A percentile compares a stretch with the other conserved stretches of the same genome.
phyloP scores from a whole-genome alignment of 1,139 yeast genomes.

The Diutina scorzettiae region DNA sequence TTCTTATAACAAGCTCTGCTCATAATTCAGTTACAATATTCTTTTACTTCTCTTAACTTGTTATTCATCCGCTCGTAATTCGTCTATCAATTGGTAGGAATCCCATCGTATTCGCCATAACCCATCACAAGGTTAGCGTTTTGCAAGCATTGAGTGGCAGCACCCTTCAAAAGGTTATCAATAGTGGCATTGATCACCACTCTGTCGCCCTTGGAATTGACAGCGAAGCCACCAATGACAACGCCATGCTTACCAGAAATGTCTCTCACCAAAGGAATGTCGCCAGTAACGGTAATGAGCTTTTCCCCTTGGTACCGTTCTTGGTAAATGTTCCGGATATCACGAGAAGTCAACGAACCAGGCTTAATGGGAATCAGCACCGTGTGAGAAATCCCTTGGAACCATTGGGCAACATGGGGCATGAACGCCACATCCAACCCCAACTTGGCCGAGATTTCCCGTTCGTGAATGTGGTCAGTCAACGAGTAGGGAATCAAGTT shows the following conservation, averaged over 20 bases:
- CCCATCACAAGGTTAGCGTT: conserved; percentile 84
- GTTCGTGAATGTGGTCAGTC: conserved; percentile 94
- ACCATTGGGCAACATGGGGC: conserved; percentile 99
- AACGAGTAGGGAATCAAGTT: conserved; percentile 90
- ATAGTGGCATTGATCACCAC: conserved; percentile 92
- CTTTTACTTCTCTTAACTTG: too few species aligned
- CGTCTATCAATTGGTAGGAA: conserved; percentile 35
- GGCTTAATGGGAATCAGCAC: conserved; percentile 76
- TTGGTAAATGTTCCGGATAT: conserved; percentile 74
- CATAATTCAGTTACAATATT: too few species aligned
- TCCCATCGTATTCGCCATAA: conserved; percentile 90
- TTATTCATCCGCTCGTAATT: background rate
- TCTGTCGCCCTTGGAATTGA: conserved; percentile 76
- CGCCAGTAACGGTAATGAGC: conserved; percentile 74
- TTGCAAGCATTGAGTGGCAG: conserved; percentile 96
- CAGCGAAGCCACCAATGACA: conserved; percentile 91
- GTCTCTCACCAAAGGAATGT: conserved; percentile 85
- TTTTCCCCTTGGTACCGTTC: conserved; percentile 84
- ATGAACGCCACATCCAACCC: conserved; percentile 76
- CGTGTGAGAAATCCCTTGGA: conserved; percentile 93
- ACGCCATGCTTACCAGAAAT: conserved; percentile 92
- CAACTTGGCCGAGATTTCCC: conserved; percentile 73
- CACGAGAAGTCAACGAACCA: conserved; percentile 63
- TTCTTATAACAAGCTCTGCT: too few species aligned
- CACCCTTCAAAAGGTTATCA: conserved; percentile 93